Conservation (phyloP, 441 rosid species). For the Geranium incanum region DNA sequence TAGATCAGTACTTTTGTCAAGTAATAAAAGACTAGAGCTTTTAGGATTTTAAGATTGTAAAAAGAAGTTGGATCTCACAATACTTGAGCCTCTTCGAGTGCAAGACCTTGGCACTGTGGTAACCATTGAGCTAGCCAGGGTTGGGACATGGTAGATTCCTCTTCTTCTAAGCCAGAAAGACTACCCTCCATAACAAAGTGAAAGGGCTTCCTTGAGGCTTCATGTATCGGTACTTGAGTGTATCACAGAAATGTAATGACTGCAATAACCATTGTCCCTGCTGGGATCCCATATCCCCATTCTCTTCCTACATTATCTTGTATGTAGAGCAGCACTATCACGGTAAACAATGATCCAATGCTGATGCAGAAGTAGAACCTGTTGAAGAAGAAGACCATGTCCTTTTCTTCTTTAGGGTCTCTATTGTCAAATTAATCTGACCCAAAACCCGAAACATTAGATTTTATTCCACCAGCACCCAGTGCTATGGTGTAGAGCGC, state of each 20-base stretch:
- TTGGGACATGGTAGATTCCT: conserved; percentile 45
- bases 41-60: not conserved
- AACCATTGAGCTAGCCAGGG: conserved; percentile 51
- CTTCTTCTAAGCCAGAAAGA: conserved; percentile 69
- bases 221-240: conserved; percentile 57
- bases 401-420: conserved; percentile 70
- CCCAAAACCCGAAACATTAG: conserved; percentile 83
- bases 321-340: conserved; percentile 61
- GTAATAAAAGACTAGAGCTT: not conserved
- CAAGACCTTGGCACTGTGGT: conserved; percentile 44
- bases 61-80: not conserved
- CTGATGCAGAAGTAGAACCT: conserved; percentile 76
- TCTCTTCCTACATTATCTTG: conserved; percentile 90
- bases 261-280: conserved; percentile 68
- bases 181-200: conserved; percentile 64
- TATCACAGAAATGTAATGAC: conserved; percentile 55
- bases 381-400: conserved; percentile 86
- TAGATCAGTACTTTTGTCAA: not conserved
- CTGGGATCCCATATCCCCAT: conserved; percentile 82
- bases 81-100: conserved; percentile 46
- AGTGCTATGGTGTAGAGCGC: conserved; percentile 75
- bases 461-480: conserved; percentile 89
- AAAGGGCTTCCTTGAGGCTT: conserved; percentile 81
- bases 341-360: conserved; percentile 67
- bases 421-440: conserved; percentile 70